These are phyloP conservation scores for Phallus indusiatus DNA, from an alignment of 768 basidiomycete species.

Conservation along the genomic window DNA sequence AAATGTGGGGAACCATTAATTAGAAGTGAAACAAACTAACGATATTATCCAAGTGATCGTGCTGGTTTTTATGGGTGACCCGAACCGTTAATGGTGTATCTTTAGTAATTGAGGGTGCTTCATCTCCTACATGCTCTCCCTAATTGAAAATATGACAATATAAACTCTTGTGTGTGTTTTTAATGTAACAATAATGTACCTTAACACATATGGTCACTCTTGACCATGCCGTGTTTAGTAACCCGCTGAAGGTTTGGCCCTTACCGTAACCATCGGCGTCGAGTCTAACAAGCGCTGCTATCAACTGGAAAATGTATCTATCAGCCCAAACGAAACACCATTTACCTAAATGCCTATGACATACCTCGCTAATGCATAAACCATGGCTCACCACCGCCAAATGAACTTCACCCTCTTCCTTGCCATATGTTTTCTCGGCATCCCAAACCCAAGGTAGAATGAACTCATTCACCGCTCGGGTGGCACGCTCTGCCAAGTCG, in stretches of 20 bases:
- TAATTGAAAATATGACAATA: not conserved
- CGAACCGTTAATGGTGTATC: slow-evolving; percentile 28
- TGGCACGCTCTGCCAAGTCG: slow-evolving; percentile 51
- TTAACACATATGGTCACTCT: slow-evolving; percentile 39
- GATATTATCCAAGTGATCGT: slow-evolving; percentile 45
- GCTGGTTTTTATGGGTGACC: slow-evolving; percentile 43
- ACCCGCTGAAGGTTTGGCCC: slow-evolving; percentile 35
- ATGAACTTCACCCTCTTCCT: slow-evolving; percentile 30
- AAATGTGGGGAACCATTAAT: not conserved
- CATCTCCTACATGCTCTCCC: not conserved
- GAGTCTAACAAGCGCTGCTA: slow-evolving; percentile 40
- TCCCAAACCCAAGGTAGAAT: slow-evolving; percentile 47
- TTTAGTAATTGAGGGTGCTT: not conserved
- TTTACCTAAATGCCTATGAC: not conserved
- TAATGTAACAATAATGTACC: slow-evolving; percentile 26
- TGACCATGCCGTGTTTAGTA: slow-evolving; percentile 66
- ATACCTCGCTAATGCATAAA: slow-evolving; percentile 47
- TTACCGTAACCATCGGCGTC: slow-evolving; percentile 23
- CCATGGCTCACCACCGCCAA: slow-evolving; percentile 72
- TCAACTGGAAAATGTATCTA: slow-evolving; percentile 23
- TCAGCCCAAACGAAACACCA: not conserved
- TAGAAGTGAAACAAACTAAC: slow-evolving; percentile 30
- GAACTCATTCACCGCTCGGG: slow-evolving; percentile 38
- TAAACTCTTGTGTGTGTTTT: not conserved
- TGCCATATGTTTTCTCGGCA: slow-evolving; percentile 21